phyloP scores from a whole-genome alignment of 1,284 basidiomycete genomes.

The Anthracocystis panici-leucophaei region DNA sequence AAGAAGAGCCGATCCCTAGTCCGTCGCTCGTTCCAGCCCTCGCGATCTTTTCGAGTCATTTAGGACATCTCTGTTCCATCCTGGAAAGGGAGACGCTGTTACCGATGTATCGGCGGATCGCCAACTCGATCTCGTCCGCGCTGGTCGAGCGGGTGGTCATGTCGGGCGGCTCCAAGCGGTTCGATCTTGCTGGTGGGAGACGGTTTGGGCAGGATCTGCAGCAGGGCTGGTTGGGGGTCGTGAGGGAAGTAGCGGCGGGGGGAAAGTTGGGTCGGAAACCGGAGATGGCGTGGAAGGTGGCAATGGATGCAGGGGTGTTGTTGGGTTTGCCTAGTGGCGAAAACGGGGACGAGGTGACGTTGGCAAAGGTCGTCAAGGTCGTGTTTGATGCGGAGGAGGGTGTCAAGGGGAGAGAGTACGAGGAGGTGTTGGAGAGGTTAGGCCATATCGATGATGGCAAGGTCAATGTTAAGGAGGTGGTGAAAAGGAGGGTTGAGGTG shows the following conservation, averaged over 20 bases:
- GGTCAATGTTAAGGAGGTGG: constrained; percentile 34
- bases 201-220: constrained; percentile 54
- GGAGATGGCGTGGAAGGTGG: constrained; percentile 43
- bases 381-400: constrained; percentile 27
- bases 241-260: constrained; percentile 22
- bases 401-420: constrained; percentile 15
- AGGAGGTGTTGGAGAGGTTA: constrained; percentile 13
- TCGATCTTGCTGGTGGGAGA: constrained; percentile 27
- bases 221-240: constrained; percentile 61
- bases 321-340: constrained; percentile 17
- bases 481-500: constrained; percentile 38
- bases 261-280: constrained; percentile 51
- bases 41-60: constrained; percentile 55
- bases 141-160: constrained; percentile 64
- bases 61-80: constrained; percentile 52
- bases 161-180: constrained; percentile 41
- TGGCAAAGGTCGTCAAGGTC: constrained; percentile 35
- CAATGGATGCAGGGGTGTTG: constrained; percentile 24
- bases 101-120: constrained; percentile 57
- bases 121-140: constrained; percentile 21
- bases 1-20: constrained; percentile 45
- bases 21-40: constrained; percentile 57
- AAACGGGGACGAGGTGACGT: constrained; percentile 3
- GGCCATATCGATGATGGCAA: constrained; percentile 22
- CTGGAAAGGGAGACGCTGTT: constrained; percentile 46